Evolutionary conservation across 768 basidiomycete genomes (phyloP), one percentile per base, ranked within the genome.

Genomic region (Calvatia gigantea): DNA sequence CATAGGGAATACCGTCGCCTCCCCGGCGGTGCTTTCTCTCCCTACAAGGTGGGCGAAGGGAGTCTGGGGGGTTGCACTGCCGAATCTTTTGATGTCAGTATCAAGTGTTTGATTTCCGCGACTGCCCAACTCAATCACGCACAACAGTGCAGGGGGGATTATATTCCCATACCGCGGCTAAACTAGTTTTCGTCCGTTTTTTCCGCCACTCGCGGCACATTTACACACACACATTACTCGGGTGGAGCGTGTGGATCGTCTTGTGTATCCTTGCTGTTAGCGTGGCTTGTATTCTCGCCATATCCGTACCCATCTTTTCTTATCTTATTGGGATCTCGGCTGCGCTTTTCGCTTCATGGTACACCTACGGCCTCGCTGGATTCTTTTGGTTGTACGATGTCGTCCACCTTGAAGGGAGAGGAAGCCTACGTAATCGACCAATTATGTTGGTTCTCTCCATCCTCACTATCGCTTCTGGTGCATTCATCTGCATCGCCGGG

Each of bases 271-370:
- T 64, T 25, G 67, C 71, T 2, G 71, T 72, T 27, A 69, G 70
- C 1, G 59, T 75, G 27, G 77, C 78, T 0, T 80, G 78, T 62
- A 61, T 81, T 19, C 65, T 83, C 46, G 77, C 78, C 31, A 69
- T 75, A 38, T 72, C 78, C 2, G 79, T 83, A 4, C 81, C 81
- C 2, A 80, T 83, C 33, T 81, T 83, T 60, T 80, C 78, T 19
- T 74, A 80, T 59, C 65, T 83, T 33, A 79, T 80, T 29, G 78
- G 81, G 12, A 77, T 83, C 57, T 65, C 78, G 11, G 81, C 80
- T 7, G 69, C 80, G 15, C 67, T 82, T 19, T 83, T 83, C 58
- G 80, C 81, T 6, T 73, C 77, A n/a, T 82, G 82, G 79, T 83
- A 79, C 61, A 82, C 81, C 12, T 81, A 81, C 58, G 80, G 80